phyloP scores from a whole-genome alignment of 2,329 filamentous ascomycete genomes.

The Raffaelea ambrosiae region DNA sequence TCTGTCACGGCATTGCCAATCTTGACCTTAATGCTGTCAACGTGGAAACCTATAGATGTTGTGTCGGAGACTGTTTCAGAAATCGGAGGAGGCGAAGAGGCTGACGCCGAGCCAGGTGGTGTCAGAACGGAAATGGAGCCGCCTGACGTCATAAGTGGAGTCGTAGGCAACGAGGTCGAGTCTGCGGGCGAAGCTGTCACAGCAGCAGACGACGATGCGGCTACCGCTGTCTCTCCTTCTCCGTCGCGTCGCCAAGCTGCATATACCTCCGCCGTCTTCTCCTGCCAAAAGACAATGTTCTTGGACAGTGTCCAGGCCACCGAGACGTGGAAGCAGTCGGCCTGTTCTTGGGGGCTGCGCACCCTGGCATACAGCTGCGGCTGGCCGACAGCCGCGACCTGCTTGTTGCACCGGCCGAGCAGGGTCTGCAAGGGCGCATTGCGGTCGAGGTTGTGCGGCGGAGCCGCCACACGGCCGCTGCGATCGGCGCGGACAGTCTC shows the following conservation, averaged over 20 bases:
- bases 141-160: no score
- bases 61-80: no score
- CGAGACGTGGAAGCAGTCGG: constrained; percentile 65
- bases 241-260: constrained; percentile 5
- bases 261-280: constrained; percentile 26
- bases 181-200: no score
- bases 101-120: no score
- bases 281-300: constrained; percentile 35
- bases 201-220: no score
- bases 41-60: constrained; percentile 35
- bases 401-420: constrained; percentile 57
- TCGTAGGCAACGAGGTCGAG: no score
- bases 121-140: no score
- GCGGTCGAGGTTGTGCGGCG: no score
- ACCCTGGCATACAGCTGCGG: constrained; percentile 56
- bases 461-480: no score
- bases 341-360: not conserved
- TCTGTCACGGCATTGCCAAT: constrained; percentile 61
- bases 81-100: no score
- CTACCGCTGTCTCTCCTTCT: constrained; percentile 9
- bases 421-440: constrained; percentile 53
- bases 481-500: no score
- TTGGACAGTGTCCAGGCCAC: constrained; percentile 70
- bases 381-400: constrained; percentile 53
- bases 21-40: constrained; percentile 62